Conservation (phyloP, 164 flowering plant genomes). For the Taxillus chinensis region DNA sequence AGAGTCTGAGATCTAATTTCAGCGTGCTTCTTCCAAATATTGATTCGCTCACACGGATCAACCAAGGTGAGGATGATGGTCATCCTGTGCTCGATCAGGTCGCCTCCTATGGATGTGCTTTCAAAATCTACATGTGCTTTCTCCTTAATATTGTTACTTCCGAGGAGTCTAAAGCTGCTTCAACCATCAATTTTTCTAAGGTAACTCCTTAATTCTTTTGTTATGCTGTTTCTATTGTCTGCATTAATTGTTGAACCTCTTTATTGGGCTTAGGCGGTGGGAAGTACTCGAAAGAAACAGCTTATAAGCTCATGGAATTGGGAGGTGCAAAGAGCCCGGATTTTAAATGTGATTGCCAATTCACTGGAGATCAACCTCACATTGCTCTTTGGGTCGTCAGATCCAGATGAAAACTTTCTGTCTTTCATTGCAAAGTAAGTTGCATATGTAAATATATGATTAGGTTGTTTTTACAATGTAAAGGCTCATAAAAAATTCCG, state of each 20-base stretch:
- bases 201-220: constrained; percentile 13
- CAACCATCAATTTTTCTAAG: constrained; percentile 39
- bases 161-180: constrained; percentile 39
- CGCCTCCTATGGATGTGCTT: constrained; percentile 68
- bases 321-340: constrained; percentile 74
- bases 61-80: constrained; percentile 24
- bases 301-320: constrained; percentile 66
- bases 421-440: constrained; percentile 77
- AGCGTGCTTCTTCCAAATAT: constrained; percentile 84
- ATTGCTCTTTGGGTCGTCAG: constrained; percentile 80
- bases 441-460: not conserved
- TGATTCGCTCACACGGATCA: constrained; percentile 52
- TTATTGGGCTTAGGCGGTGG: constrained; percentile 28
- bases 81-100: constrained; percentile 35
- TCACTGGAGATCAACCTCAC: constrained; percentile 80
- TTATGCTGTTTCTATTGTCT: not conserved
- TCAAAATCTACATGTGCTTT: constrained; percentile 78
- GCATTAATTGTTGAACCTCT: not conserved
- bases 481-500: no score
- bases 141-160: constrained; percentile 42
- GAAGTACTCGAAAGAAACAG: constrained; percentile 44
- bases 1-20: constrained; percentile 79
- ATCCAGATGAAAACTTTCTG: constrained; percentile 75
- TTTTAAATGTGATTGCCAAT: constrained; percentile 65
- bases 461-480: no score